Evolutionary conservation across 306 rosid species (phyloP), one percentile per base, ranked within the genome.

Genomic region (Carpinus fangiana): DNA sequence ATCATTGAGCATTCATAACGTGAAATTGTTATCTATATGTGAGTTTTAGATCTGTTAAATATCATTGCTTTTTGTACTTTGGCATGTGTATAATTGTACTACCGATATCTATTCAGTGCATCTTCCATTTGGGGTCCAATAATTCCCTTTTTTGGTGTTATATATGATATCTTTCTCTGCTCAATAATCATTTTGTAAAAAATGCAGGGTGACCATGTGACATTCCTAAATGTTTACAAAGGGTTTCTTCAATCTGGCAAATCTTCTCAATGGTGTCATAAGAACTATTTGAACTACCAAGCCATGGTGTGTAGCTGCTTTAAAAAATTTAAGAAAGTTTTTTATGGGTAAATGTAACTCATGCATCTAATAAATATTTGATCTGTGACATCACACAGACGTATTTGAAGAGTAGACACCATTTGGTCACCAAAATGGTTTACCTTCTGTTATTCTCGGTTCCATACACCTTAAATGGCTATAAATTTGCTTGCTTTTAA

Each of bases 201-300:
- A 75, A 80, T 89, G 72, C 90, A 94, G 97, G 97, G 97, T 51
- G 97, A 94, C 82, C 97, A 92, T 75, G 90, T 94, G 76, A 92
- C 97, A 0, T 92, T 94, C 89, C 91, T 94, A 76, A 92, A 94
- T 81, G 89, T 94, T 76, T 90, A 90, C 73, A 94, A 94, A 83
- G 97, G 93, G 50, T 94, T 92, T 88, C 96, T 88, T 77, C 97
- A 90, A 87, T 92, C 97, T 83, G 86, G 97, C 74, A 94, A 92
- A 89, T 94, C 97, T 77, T 84, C 98, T 26, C 97, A 89, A 81
- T 94, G 98, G 98, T 92, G 98, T 80, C 92, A 94, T 81, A 94
- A 83, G 88, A 90, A 94, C 88, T 87, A 67, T 67, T 78, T 94
- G 77, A 94, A 94, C 88, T 94, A 92, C 85, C 97, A 92, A 14